A percentile compares a stretch with the other conserved stretches of the same genome.
Evolutionary conservation across 192 early-diverging fungal species (phyloP).

Genomic region (Diversispora eburnea): DNA sequence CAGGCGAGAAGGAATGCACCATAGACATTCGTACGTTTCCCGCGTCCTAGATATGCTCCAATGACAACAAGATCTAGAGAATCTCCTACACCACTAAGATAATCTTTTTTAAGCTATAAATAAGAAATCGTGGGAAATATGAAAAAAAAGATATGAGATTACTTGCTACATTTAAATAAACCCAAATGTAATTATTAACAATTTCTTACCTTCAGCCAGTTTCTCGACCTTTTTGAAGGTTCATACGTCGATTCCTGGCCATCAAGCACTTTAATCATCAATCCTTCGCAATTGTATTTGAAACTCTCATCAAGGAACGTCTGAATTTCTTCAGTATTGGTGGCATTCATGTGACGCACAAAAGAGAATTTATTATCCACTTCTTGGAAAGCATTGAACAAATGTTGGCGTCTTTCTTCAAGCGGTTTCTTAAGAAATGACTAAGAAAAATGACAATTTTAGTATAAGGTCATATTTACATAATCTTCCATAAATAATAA

Average conservation of each 20-base stretch:
- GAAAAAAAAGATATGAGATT: background rate
- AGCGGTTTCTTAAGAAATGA: slow-evolving; percentile 77
- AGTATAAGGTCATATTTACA: background rate
- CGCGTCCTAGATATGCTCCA: slow-evolving; percentile 88
- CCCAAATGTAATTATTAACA: background rate
- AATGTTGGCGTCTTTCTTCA: slow-evolving; percentile 65
- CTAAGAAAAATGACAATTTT: slow-evolving; percentile 31
- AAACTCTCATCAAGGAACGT: slow-evolving; percentile 79
- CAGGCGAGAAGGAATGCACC: slow-evolving; percentile 96
- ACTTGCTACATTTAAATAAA: too few relatives aligned
- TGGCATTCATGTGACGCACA: slow-evolving; percentile 79
- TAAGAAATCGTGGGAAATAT: background rate
- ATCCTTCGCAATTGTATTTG: slow-evolving; percentile 89
- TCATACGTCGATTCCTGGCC: slow-evolving; percentile 86
- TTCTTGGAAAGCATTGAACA: slow-evolving; percentile 68
- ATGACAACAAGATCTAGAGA: slow-evolving; percentile 96
- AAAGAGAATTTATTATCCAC: slow-evolving; percentile 86
- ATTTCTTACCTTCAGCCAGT: slow-evolving; percentile 88
- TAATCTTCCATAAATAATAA: background rate
- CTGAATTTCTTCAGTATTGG: slow-evolving; percentile 91
- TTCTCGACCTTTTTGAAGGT: slow-evolving; percentile 91
- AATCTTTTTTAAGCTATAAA: slow-evolving; percentile 88
- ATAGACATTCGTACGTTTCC: slow-evolving; percentile 95
- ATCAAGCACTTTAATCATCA: slow-evolving; percentile 97
- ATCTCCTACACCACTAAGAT: slow-evolving; percentile 90